A percentile compares a stretch with the other conserved stretches of the same genome.
Conservation (phyloP, 2,329 filamentous ascomycete genomes). For the Colletotrichum tabaci region DNA sequence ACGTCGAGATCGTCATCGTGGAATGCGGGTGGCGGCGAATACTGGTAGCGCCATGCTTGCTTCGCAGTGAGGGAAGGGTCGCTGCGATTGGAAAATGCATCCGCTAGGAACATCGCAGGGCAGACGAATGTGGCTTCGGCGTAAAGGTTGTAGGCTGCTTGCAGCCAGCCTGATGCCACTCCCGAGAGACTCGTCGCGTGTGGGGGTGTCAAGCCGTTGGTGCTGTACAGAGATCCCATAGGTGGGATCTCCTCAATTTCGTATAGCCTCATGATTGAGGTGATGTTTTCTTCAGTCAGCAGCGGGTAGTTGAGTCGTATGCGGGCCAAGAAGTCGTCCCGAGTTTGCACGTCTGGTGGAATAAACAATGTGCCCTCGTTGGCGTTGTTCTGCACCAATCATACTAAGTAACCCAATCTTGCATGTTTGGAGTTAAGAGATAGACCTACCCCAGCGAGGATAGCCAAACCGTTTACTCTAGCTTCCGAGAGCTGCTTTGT, state of each 20-base stretch:
- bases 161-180: slow-evolving; percentile 67
- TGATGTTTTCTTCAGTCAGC: neutral
- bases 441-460: neutral
- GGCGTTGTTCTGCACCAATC: neutral
- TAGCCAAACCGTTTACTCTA: slow-evolving; percentile 7
- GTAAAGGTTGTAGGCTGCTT: slow-evolving; percentile 67
- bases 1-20: slow-evolving; percentile 56
- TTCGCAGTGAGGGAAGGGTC: neutral
- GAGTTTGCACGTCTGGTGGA: neutral
- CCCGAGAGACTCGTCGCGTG: slow-evolving; percentile 60
- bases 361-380: neutral
- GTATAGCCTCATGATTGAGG: neutral
- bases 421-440: neutral
- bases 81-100: slow-evolving; percentile 55
- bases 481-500: slow-evolving; percentile 48
- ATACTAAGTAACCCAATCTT: neutral
- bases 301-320: neutral
- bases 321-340: neutral
- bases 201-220: slow-evolving; percentile 52
- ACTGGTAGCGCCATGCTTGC: slow-evolving; percentile 64
- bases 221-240: slow-evolving; percentile 11
- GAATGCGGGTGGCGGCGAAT: slow-evolving; percentile 56
- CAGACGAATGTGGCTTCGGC: slow-evolving; percentile 70
- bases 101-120: slow-evolving; percentile 68
- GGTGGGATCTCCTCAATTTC: neutral